Percentiles rank a stretch among this genome's conserved stretches.
phyloP scores from a whole-genome alignment of 73 alveolate genomes.

The Paramecium primaurelia region DNA sequence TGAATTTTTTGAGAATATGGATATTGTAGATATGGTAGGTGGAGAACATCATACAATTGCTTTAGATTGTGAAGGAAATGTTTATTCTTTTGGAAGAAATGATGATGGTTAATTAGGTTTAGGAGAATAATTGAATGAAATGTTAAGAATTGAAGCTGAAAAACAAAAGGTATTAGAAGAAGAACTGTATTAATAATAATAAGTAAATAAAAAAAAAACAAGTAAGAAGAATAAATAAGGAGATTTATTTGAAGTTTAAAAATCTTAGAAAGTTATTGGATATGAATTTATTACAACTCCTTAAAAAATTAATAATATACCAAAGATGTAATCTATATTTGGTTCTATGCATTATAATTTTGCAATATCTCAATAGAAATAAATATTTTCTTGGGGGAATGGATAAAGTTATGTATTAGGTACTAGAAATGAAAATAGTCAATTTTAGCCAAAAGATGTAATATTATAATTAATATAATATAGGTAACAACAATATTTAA shows the following conservation, averaged over 20 bases:
- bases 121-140: constrained; percentile 47
- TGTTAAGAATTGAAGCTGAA: background rate
- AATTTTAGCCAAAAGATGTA: constrained; percentile 26
- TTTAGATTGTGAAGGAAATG: constrained; percentile 53
- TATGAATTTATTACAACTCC: constrained; percentile 31
- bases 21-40: constrained; percentile 57
- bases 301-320: background rate
- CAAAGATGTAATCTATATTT: background rate
- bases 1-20: constrained; percentile 1
- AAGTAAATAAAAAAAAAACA: background rate
- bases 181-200: background rate
- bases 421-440: constrained; percentile 44
- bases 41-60: constrained; percentile 71
- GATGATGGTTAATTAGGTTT: constrained; percentile 67
- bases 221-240: background rate
- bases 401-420: constrained; percentile 56
- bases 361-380: background rate
- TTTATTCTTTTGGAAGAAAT: constrained; percentile 65
- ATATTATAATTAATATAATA: background rate
- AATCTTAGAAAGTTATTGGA: background rate
- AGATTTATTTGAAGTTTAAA: background rate
- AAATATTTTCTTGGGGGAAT: constrained; percentile 54
- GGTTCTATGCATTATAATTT: constrained; percentile 6
- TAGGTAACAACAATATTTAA: background rate
- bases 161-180: background rate